Evolutionary conservation across 2,329 filamentous ascomycete genomes (phyloP), one percentile per base, ranked within the genome.

Genomic region (Zasmidium cellare): DNA sequence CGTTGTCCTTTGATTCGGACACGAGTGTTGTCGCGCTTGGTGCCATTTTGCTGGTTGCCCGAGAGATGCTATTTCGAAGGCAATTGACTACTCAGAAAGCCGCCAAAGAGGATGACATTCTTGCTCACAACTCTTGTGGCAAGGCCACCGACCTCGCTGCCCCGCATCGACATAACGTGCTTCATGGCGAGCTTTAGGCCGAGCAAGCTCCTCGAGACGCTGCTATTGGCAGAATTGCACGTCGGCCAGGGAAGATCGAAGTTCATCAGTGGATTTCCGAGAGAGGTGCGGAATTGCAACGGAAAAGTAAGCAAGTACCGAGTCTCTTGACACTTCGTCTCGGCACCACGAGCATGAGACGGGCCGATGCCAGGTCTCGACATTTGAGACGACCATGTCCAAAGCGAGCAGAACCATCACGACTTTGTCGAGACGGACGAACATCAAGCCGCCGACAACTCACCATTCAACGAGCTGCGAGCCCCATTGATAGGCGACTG

Each of bases 1-100:
- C 74, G 65, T 81, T 81, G 25, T 70, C 70, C 14, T 64, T 68
- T 14, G 71, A 71, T 50, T 80, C 76, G 46, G 63, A 61, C 22
- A 73, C 67, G 16, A 62, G 24, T 7, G 71, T 70, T 22, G 72
- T 74, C 51, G 74, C 74, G 31, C 68, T 60, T 16, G 74, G 75
- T 14, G 75, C 71, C 75, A 77, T 77, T 20, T 18, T 62, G 25
- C 12, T 14, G 16, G n/a, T 49, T 28, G 11, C 6, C 23, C 28
- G 3, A 31, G 11, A 28, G 47, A 9, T 50, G 23, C 24, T 25
- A 31, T 50, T 41, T 18, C 6, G n/a, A 41, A 5, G 16, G 16
- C n/a, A 5, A 41, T 41, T 41, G 35, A 41, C 35, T 41, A 41
- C 7, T 41, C 35, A n/a, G 35, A 41, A 41, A 9, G 35, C 16